phyloP scores from a whole-genome alignment of 1,284 basidiomycete genomes.

The Pseudozyma sp. region DNA sequence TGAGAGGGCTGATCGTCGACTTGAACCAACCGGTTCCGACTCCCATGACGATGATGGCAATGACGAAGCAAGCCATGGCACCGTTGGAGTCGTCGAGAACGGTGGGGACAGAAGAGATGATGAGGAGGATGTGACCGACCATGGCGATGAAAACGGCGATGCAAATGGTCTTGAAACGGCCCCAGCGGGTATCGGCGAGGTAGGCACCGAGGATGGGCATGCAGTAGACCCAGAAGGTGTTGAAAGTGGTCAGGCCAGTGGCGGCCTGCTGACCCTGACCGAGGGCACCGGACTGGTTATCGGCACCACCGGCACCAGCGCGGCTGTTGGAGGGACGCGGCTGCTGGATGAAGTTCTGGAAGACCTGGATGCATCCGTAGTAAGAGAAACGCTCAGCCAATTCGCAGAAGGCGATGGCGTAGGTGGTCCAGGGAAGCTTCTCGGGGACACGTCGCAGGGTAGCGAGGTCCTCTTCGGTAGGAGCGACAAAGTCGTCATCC shows the following conservation, averaged over 20 bases:
- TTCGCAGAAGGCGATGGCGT: conserved; percentile 66
- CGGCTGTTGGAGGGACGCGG: conserved; percentile 53
- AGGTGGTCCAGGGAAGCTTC: conserved; percentile 62
- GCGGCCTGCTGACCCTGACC: conserved; percentile 63
- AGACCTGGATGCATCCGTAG: conserved; percentile 64
- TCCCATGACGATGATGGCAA: conserved; percentile 66
- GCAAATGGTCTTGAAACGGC: conserved; percentile 72
- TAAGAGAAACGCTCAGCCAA: conserved; percentile 68
- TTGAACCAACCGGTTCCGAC: conserved; percentile 82
- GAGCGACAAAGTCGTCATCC: conserved; percentile 44
- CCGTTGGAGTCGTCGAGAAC: conserved; percentile 74
- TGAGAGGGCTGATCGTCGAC: conserved; percentile 67
- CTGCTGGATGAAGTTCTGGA: conserved; percentile 65
- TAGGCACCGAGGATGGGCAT: conserved; percentile 67
- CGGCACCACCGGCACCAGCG: conserved; percentile 53
- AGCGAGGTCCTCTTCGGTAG: conserved; percentile 60
- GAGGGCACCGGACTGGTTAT: conserved; percentile 62
- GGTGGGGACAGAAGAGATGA: conserved; percentile 78
- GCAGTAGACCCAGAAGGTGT: conserved; percentile 65
- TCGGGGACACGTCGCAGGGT: conserved; percentile 64
- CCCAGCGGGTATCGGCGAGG: conserved; percentile 70
- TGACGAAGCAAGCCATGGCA: conserved; percentile 75
- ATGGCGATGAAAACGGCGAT: conserved; percentile 69
- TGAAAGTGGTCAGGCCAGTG: conserved; percentile 66
- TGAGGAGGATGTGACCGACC: conserved; percentile 77